phyloP scores from a whole-genome alignment of 2,329 filamentous ascomycete species.

The Botrytis cinerea region DNA sequence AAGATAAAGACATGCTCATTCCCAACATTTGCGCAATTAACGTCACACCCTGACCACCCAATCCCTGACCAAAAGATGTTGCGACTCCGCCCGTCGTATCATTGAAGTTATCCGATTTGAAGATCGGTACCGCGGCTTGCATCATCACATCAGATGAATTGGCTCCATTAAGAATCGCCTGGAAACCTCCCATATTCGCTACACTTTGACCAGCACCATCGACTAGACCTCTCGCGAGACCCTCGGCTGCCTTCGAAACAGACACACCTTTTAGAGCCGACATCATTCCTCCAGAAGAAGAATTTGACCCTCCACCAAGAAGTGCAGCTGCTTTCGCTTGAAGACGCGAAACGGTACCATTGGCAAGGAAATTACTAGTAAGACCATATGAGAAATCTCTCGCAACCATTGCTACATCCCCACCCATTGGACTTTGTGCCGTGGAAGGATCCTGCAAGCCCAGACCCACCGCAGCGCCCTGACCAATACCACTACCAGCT shows the following conservation, averaged over 20 bases:
- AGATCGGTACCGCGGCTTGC: neutral
- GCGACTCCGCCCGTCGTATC: slow-evolving; percentile 15
- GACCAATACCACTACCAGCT: slow-evolving; percentile 20
- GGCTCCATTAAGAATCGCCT: slow-evolving; percentile 16
- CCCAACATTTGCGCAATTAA: slow-evolving; percentile 15
- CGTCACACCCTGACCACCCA: slow-evolving; percentile 18
- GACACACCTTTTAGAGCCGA: slow-evolving; percentile 4
- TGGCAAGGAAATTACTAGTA: slow-evolving; percentile 20
- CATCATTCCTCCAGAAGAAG: slow-evolving; percentile 6
- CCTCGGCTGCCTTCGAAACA: slow-evolving; percentile 20
- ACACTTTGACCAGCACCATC: slow-evolving; percentile 19
- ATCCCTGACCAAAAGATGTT: slow-evolving; percentile 20
- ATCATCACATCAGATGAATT: slow-evolving; percentile 4
- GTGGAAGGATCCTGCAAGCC: slow-evolving; percentile 15
- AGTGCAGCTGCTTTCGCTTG: slow-evolving; percentile 12
- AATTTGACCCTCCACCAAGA: slow-evolving; percentile 14
- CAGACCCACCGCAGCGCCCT: slow-evolving; percentile 17
- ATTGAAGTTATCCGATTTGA: slow-evolving; percentile 5
- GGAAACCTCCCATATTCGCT: slow-evolving; percentile 16
- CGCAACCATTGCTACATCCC: slow-evolving; percentile 5
- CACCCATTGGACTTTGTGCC: slow-evolving; percentile 17
- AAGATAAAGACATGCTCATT: neutral
- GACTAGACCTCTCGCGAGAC: slow-evolving; percentile 19
- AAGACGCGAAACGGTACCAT: slow-evolving; percentile 16
- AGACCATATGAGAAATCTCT: slow-evolving; percentile 17